Conservation (phyloP, 78 protist genomes). For the Goniomonas avonlea region DNA sequence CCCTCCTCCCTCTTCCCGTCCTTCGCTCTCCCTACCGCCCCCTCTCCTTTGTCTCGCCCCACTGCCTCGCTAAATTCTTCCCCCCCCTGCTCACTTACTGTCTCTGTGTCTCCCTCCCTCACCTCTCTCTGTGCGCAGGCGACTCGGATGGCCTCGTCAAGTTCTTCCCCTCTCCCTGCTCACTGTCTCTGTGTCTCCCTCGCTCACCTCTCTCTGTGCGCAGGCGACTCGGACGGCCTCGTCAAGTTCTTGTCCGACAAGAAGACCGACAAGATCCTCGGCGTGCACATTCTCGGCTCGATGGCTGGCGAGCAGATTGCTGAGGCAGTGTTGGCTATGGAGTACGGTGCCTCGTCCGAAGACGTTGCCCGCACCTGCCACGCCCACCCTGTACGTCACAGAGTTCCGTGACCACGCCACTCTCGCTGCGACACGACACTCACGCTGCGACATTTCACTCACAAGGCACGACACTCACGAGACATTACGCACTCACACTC, state of each 20-base stretch:
- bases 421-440: no score
- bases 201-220: no score
- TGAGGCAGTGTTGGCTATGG: slow-evolving; percentile 87
- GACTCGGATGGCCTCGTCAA: neutral
- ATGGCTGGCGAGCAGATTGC: slow-evolving; percentile 49
- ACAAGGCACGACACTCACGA: no score
- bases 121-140: no score
- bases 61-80: neutral
- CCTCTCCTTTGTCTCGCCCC: neutral
- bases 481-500: neutral
- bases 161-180: neutral
- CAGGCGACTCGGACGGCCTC: slow-evolving; percentile 77
- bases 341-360: slow-evolving; percentile 87
- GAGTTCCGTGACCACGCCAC: no score
- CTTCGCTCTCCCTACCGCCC: no score
- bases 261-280: slow-evolving; percentile 79
- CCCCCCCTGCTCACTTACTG: neutral
- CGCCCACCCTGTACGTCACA: slow-evolving; percentile 80
- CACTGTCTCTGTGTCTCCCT: neutral
- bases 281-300: slow-evolving; percentile 79
- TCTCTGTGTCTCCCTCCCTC: neutral
- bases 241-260: slow-evolving; percentile 81
- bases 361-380: slow-evolving; percentile 93
- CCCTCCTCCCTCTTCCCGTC: slow-evolving; percentile 16
- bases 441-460: no score